These are phyloP conservation scores for Abrus pulchellus DNA, from an alignment of 306 rosid species.

Conservation along the genomic window DNA sequence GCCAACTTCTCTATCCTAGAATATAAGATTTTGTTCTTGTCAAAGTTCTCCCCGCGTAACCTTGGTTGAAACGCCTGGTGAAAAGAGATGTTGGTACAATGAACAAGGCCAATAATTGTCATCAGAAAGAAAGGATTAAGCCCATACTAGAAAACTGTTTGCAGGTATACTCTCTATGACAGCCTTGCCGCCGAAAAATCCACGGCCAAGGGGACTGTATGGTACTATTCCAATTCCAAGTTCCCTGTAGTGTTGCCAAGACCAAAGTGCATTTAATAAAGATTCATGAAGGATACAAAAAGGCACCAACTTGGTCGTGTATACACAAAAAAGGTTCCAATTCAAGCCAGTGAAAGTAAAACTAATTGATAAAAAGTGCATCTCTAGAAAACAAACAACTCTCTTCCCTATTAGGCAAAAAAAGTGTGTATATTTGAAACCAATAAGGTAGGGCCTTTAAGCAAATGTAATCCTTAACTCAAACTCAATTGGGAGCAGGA, in stretches of 20 bases:
- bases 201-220: constrained; percentile 89
- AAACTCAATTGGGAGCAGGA: not conserved
- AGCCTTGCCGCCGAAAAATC: constrained; percentile 85
- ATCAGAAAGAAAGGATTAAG: constrained; percentile 28
- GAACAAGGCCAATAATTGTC: constrained; percentile 12
- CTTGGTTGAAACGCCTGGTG: constrained; percentile 65
- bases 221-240: constrained; percentile 89
- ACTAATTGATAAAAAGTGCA: not conserved
- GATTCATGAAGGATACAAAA: constrained; percentile 23
- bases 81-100: constrained; percentile 20
- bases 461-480: not conserved
- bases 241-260: constrained; percentile 56
- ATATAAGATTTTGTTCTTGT: constrained; percentile 67
- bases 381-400: constrained; percentile 17
- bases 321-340: constrained; percentile 13
- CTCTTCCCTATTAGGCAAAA: not conserved
- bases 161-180: constrained; percentile 71
- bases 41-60: constrained; percentile 67
- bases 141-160: constrained; percentile 57
- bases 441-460: not conserved
- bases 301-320: not conserved
- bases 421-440: too few relatives aligned
- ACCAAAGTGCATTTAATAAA: constrained; percentile 29
- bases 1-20: constrained; percentile 58
- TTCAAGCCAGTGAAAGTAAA: constrained; percentile 17